phyloP scores from a whole-genome alignment of 306 rosid genomes.

The Acacia acuminata region DNA sequence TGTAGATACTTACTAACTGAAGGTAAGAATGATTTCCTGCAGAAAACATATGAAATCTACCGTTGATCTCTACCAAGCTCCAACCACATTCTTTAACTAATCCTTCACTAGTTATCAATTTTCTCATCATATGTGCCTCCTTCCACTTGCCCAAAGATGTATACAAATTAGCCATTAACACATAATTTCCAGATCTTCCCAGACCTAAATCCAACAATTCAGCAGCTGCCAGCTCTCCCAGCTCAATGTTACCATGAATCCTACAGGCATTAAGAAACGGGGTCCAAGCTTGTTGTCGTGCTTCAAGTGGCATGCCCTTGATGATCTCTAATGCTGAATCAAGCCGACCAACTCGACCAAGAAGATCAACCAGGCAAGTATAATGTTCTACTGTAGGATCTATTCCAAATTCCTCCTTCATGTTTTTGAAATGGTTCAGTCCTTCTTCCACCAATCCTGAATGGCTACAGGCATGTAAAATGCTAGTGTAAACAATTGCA shows the following conservation, averaged over 20 bases:
- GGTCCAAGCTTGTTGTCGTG: slow-evolving; percentile 57
- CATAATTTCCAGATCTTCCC: slow-evolving; percentile 44
- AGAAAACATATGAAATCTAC: slow-evolving; percentile 32
- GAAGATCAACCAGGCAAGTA: slow-evolving; percentile 72
- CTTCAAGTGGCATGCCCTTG: slow-evolving; percentile 52
- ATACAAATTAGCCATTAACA: slow-evolving; percentile 62
- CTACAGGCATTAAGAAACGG: slow-evolving; percentile 72
- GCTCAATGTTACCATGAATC: slow-evolving; percentile 49
- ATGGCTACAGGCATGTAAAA: slow-evolving; percentile 71
- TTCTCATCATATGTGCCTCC: slow-evolving; percentile 54
- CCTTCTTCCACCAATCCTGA: slow-evolving; percentile 73
- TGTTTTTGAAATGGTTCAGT: slow-evolving; percentile 50
- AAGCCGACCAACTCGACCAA: slow-evolving; percentile 60
- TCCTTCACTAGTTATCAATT: slow-evolving; percentile 49
- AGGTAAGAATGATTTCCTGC: slow-evolving; percentile 38
- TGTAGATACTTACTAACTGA: slow-evolving; percentile 18
- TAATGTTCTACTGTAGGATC: slow-evolving; percentile 58
- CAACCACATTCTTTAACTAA: slow-evolving; percentile 68
- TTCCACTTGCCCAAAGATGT: slow-evolving; percentile 69
- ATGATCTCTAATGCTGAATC: slow-evolving; percentile 58
- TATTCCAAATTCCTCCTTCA: slow-evolving; percentile 59
- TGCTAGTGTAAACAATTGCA: slow-evolving; percentile 56
- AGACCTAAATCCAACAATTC: slow-evolving; percentile 42
- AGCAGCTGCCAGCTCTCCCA: slow-evolving; percentile 49
- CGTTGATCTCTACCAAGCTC: slow-evolving; percentile 59